phyloP scores from a whole-genome alignment of 106 monocot genomes.

The Vanilla planifolia region DNA sequence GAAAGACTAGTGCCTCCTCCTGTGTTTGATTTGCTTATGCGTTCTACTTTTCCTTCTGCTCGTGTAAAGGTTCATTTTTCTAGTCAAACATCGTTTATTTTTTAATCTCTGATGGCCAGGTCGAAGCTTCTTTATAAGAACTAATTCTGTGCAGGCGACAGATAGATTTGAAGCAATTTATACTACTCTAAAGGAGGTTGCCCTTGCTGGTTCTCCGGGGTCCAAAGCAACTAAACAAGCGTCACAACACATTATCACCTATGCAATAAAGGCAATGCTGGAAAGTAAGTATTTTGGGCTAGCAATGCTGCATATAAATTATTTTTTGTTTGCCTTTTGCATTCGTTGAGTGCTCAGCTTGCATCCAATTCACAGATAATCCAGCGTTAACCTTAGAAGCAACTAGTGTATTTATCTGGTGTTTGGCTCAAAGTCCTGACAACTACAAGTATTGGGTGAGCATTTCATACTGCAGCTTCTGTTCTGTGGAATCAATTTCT shows the following conservation, averaged over 20 bases:
- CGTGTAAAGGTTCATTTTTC: conserved; percentile 60
- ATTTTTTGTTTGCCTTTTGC: neutral
- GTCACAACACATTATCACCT: conserved; percentile 66
- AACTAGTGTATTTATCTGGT: conserved; percentile 80
- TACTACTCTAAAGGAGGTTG: conserved; percentile 79
- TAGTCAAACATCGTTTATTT: neutral
- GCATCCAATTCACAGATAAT: conserved; percentile 35
- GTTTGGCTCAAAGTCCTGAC: conserved; percentile 81
- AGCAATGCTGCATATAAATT: neutral
- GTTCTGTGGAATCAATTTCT: neutral
- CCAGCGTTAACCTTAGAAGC: conserved; percentile 65
- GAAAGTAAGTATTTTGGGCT: conserved; percentile 53
- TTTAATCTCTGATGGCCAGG: neutral
- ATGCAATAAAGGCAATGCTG: conserved; percentile 47
- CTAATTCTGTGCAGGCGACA: conserved; percentile 53
- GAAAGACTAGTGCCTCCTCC: conserved; percentile 82
- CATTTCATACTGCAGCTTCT: neutral
- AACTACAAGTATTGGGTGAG: conserved; percentile 94
- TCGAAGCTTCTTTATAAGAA: no score
- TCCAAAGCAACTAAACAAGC: conserved; percentile 90
- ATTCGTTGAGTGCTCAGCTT: no score
- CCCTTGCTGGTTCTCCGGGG: conserved; percentile 70
- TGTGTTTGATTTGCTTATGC: conserved; percentile 76
- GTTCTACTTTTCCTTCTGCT: conserved; percentile 58
- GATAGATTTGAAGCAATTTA: conserved; percentile 93